Evolutionary conservation across 352 stramenopile genomes (phyloP), one percentile per base, ranked within the genome.

Genomic region (Globisporangium orthogonon): DNA sequence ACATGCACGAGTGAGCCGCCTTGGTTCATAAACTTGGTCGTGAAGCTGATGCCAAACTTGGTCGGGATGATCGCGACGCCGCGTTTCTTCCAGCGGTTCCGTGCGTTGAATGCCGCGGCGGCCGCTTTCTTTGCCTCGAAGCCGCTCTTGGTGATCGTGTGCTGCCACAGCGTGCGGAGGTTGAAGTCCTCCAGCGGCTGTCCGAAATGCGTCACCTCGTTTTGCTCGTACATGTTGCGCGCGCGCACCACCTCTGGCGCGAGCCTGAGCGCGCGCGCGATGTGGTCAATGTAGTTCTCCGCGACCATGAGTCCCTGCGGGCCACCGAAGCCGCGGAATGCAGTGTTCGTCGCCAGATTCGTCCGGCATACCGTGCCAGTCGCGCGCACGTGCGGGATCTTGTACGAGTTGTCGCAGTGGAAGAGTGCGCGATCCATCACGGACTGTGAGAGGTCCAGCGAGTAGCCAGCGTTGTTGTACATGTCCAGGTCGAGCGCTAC

Each of bases 21-120:
- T 69, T 98, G 94, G 67, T 99, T 98, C 94, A 98, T 98, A 53
- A 97, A 98, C 64, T 98, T 98, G 29, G 86, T 81, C 9, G 93
- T 98, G 61, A 98, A 98, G 23, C 82, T 96, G 64, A 98, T 98
- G 7, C 96, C 96, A 74, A 98, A 98, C 58, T 96, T 97, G 35
- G 74, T 88, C 1, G 90, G 90, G 4, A 96, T 51, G 29, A 95
- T 78, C 18, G 77, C 71, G 2, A 96, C 63, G 0, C 96, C 96
- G 39, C 95, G 74, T 73, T 99, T 98, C 55, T 78, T 83, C 76
- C 75, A 95, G 45, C 87, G 92, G 56, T 98, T 88, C 39, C 78
- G 72, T 6, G 66, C 63, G 66, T 98, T 99, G 66, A 98, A 98
- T 23, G 62, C 74, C 1, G 83, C 77, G 7, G 93, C 79, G 18